phyloP scores from a whole-genome alignment of 352 stramenopile species.

The Globisporangium okanoganense region DNA sequence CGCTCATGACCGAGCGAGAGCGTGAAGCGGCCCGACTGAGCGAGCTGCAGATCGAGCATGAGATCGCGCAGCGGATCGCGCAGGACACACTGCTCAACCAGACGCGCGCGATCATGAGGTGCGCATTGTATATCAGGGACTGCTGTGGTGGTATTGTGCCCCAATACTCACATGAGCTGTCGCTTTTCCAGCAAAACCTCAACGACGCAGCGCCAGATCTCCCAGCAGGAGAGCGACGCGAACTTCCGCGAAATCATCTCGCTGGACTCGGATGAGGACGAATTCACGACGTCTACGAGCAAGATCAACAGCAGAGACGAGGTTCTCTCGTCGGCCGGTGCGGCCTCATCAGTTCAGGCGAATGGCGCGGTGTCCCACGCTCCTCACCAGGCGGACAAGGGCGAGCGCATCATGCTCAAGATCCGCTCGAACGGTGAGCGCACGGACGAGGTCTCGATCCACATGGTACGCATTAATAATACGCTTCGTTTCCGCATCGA shows the following conservation, averaged over 20 bases:
- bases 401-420: slow-evolving; percentile 44
- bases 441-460: slow-evolving; percentile 52
- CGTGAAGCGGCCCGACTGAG: slow-evolving; percentile 27
- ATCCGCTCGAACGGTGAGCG: slow-evolving; percentile 56
- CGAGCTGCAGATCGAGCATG: slow-evolving; percentile 39
- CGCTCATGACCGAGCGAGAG: slow-evolving; percentile 37
- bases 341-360: not conserved
- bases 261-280: slow-evolving; percentile 52
- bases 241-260: slow-evolving; percentile 35
- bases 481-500: not conserved
- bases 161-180: not conserved
- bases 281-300: slow-evolving; percentile 1
- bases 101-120: slow-evolving; percentile 59
- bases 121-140: not conserved
- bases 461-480: slow-evolving; percentile 30
- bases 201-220: slow-evolving; percentile 23
- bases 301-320: slow-evolving; percentile 10
- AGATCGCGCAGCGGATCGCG: slow-evolving; percentile 48
- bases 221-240: slow-evolving; percentile 3
- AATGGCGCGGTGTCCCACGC: not conserved
- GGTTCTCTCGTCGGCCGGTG: slow-evolving; percentile 3
- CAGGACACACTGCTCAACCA: slow-evolving; percentile 57
- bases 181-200: slow-evolving; percentile 22
- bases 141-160: not conserved
- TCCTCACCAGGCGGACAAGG: slow-evolving; percentile 27